phyloP scores from a whole-genome alignment of 1,284 basidiomycete genomes.

The Pseudozyma sp. region DNA sequence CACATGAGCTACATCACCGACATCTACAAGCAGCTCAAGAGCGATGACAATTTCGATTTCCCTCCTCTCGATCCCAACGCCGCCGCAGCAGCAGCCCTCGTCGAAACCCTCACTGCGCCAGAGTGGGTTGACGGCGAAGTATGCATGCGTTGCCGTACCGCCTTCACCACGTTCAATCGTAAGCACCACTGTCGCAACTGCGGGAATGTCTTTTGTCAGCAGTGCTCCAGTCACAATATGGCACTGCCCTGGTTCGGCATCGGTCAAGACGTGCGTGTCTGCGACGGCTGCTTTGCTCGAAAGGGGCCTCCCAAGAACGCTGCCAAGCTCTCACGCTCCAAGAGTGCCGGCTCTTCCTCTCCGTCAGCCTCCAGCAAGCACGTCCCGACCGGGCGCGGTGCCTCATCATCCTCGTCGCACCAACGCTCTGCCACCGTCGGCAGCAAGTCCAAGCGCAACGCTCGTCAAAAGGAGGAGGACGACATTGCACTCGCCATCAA shows the following conservation, averaged over 20 bases:
- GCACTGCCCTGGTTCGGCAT: conserved; percentile 94
- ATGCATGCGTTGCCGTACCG: conserved; percentile 89
- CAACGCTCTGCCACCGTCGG: conserved; percentile 63
- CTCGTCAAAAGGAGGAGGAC: conserved; percentile 77
- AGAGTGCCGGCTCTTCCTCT: conserved; percentile 36
- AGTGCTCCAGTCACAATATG: conserved; percentile 87
- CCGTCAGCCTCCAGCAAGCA: conserved; percentile 35
- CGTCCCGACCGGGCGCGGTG: conserved; percentile 52
- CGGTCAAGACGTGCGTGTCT: conserved; percentile 90
- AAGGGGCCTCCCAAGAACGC: conserved; percentile 57
- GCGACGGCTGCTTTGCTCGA: conserved; percentile 79
- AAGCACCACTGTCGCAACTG: conserved; percentile 99
- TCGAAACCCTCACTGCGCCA: conserved; percentile 74
- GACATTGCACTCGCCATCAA: conserved; percentile 94
- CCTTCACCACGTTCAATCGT: conserved; percentile 94
- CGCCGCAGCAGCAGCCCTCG: conserved; percentile 68
- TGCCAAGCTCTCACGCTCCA: conserved; percentile 48
- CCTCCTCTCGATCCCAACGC: conserved; percentile 80
- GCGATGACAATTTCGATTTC: conserved; percentile 76
- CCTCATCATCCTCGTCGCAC: conserved; percentile 52
- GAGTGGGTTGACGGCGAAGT: conserved; percentile 97
- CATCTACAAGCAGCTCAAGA: conserved; percentile 63
- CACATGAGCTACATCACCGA: conserved; percentile 66
- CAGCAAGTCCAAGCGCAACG: conserved; percentile 59
- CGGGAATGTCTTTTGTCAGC: conserved; percentile 94